Percentiles rank a stretch among this genome's conserved stretches.
Evolutionary conservation across 2,329 filamentous ascomycete species (phyloP).

Genomic region (Aspergillus latus): DNA sequence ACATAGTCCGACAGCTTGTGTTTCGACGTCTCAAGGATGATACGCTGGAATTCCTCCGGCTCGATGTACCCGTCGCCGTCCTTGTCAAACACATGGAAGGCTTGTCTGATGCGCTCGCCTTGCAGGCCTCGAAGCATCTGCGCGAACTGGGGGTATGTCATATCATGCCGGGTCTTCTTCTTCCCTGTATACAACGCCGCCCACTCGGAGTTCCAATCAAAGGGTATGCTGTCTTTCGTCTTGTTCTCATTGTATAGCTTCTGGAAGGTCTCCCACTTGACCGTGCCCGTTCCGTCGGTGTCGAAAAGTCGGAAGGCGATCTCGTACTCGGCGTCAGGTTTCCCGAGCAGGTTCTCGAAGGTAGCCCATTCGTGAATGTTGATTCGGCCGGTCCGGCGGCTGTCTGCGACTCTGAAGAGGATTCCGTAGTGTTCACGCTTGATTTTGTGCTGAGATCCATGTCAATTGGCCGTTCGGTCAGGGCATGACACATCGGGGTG

Average conservation of each 20-base stretch:
- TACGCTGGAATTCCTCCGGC: constrained; percentile 92
- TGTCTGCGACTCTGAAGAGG: constrained; percentile 88
- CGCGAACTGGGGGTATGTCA: constrained; percentile 95
- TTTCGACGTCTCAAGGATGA: constrained; percentile 86
- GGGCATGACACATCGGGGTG: constrained; percentile 16
- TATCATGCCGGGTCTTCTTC: constrained; percentile 80
- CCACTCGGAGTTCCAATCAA: constrained; percentile 98
- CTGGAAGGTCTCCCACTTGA: constrained; percentile 88
- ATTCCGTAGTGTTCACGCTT: constrained; percentile 92
- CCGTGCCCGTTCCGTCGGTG: constrained; percentile 74
- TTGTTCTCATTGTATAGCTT: constrained; percentile 85
- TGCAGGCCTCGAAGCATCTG: constrained; percentile 97
- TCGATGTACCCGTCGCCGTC: constrained; percentile 93
- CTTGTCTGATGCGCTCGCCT: constrained; percentile 92
- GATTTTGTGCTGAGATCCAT: constrained; percentile 78
- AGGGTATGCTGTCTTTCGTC: constrained; percentile 78
- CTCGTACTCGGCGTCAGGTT: constrained; percentile 97
- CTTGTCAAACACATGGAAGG: constrained; percentile 87
- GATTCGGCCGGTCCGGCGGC: constrained; percentile 69
- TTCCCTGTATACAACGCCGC: constrained; percentile 89
- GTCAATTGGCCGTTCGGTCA: constrained; percentile 20
- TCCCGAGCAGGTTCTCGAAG: constrained; percentile 90
- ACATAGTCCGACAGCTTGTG: constrained; percentile 98
- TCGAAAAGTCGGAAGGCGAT: constrained; percentile 98
- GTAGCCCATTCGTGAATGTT: constrained; percentile 83